phyloP scores from a whole-genome alignment of 2,329 filamentous ascomycete genomes.

The Claviceps sp. region DNA sequence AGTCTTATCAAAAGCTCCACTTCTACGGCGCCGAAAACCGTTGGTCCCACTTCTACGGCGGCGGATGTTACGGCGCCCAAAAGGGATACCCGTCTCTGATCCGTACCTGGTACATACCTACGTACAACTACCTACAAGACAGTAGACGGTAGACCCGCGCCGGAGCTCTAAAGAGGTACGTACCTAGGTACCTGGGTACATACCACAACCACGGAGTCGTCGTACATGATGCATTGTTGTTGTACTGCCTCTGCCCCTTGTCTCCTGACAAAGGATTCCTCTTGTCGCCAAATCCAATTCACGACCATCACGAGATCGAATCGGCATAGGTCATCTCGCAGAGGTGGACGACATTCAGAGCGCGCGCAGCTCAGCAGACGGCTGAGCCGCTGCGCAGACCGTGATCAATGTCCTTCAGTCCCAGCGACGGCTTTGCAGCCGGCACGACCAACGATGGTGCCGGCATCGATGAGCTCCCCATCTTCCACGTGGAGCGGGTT shows the following conservation, averaged over 20 bases:
- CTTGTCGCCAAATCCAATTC: background rate
- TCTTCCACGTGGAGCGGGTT: conserved; percentile 89
- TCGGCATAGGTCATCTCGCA: background rate
- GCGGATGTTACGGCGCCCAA: too few relatives aligned
- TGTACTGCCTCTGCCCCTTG: background rate
- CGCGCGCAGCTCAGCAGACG: background rate
- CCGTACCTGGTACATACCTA: too few relatives aligned
- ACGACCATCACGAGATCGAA: background rate
- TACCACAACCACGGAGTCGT: too few relatives aligned
- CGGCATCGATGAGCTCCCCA: conserved; percentile 55
- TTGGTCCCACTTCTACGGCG: too few relatives aligned
- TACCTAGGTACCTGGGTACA: too few relatives aligned
- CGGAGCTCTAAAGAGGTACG: too few relatives aligned
- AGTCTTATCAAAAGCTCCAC: too few relatives aligned
- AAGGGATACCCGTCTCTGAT: too few relatives aligned
- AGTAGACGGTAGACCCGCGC: too few relatives aligned
- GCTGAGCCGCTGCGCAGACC: background rate
- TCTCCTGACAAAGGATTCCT: background rate
- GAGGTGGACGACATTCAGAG: background rate
- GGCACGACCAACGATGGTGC: conserved; percentile 45
- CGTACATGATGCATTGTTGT: too few relatives aligned
- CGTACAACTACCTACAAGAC: too few relatives aligned
- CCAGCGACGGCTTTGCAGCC: conserved; percentile 55
- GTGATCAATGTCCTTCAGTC: conserved; percentile 24
- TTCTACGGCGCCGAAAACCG: too few relatives aligned